Percentiles rank a stretch among this genome's conserved stretches.
These are phyloP conservation scores for Wickerhamiella spandovensis DNA, from an alignment of 805 yeast genomes.

Conservation along the genomic window DNA sequence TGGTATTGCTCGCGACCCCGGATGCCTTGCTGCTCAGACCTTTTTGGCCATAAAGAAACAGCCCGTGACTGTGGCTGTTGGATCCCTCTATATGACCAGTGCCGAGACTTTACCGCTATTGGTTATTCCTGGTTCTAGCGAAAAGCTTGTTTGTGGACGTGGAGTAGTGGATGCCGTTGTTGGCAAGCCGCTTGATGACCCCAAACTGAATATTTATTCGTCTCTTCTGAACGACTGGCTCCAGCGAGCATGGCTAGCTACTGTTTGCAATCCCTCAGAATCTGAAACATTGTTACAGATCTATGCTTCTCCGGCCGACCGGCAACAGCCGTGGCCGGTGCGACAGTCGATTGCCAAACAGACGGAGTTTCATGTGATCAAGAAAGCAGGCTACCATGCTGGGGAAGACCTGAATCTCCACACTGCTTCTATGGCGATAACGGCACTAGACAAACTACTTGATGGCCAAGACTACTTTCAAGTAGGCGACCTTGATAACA, in stretches of 20 bases:
- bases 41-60: slow-evolving; percentile 9
- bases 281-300: neutral
- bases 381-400: neutral
- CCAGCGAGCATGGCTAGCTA: slow-evolving; percentile 15
- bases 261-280: slow-evolving; percentile 7
- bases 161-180: neutral
- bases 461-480: neutral
- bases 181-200: neutral
- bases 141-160: neutral
- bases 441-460: neutral
- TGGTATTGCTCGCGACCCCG: slow-evolving; percentile 21
- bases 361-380: slow-evolving; percentile 6
- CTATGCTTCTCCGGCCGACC: slow-evolving; percentile 2
- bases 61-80: neutral
- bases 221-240: slow-evolving; percentile 11
- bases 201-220: slow-evolving; percentile 3
- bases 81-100: slow-evolving; percentile 13
- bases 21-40: slow-evolving; percentile 16
- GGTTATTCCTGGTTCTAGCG: slow-evolving; percentile 2
- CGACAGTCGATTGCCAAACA: slow-evolving; percentile 5
- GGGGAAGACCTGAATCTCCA: slow-evolving; percentile 2
- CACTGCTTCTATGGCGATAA: slow-evolving; percentile 7
- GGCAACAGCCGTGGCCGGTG: slow-evolving; percentile 13
- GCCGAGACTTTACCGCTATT: slow-evolving; percentile 11
- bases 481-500: neutral